Evolutionary conservation across 2,329 filamentous ascomycete species (phyloP), one percentile per base, ranked within the genome.

Genomic region (Magnaporthiopsis incrustans): DNA sequence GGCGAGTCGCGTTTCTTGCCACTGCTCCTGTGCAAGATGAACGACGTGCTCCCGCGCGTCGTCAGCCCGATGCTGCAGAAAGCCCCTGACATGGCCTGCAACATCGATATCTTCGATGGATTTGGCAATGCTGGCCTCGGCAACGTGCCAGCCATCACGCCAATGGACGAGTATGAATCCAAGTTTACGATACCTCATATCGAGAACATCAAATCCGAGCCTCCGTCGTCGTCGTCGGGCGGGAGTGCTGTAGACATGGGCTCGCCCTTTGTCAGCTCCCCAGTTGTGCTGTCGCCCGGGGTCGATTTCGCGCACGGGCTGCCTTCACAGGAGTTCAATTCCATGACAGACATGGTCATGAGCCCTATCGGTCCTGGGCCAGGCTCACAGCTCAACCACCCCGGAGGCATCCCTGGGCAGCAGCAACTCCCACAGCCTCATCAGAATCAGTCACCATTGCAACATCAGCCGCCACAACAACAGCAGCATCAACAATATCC

Each of bases 1-100:
- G 90, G 90, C 8, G 84, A 93, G 64, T 84, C 89, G 67, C 88
- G 89, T 62, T 95, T 92, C 72, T 79, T 94, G 18, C 91, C 91
- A 3, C 81, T 96, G 0, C 81, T 96, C 1, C 77, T 95, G 64
- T 84, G 83, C 73, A 95, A 94, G 77, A 83, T 94, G 56, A 82
- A 88, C 66, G 89, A 94, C 57, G 81, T 89, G 3, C 77, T 93
- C 3, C 89, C 89, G 10, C 80, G 81, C 18, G 77, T 88, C 22
- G 79, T 81, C 65, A 85, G 82, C 67, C 86, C 85, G 1, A 82
- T 85, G 77, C 79, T 88, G 18, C 82, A 83, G 66, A 82, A 82
- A 25, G 78, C 82, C 0, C 85, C 86, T 0, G 85, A 88, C 61
- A 83, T 78, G 57, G 69, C 78, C 1, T 77, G 73, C 67, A 76